Base-by-base conservation (phyloP, 2,329 filamentous ascomycete species). In the Meredithiella fracta region DNA sequence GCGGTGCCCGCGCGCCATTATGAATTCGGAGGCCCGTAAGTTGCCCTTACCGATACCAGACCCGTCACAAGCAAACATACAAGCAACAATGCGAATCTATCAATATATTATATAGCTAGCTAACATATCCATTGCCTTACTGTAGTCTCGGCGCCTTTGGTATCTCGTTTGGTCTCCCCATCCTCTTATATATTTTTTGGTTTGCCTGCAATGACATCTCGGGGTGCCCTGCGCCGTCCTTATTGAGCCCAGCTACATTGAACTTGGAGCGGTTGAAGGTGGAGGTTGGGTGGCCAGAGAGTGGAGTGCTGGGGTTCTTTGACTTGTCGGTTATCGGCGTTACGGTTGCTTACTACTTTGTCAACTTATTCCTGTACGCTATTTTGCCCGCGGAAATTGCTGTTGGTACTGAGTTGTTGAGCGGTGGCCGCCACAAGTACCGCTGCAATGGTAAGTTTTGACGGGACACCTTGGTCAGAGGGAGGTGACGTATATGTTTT, bases 171-270 rank as follows among this genome's bases (percentile, higher is more conserved):
- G 82, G 83, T 57, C 79, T 96, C 0, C 91, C 91, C 0, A 59
- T 89, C 44, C 75, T 90, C 61, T 78, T 88, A 62, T 94, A 92
- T 70, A 66, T 82, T 63, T 83, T 91, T 65, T 77, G 82, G 50
- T 94, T 96, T 65, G 73, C 84, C 63, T 96, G 91, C 76, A 97
- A 96, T 71, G 90, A 97, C 67, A 73, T 94, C 60, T 84, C 87
- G 7, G 91, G 92, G 58, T 97, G 92, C 66, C 92, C 91, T 50
- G 83, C 86, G 2, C 88, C 90, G 2, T 88, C 86, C 3, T 74
- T 91, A 7, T 76, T 94, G 38, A 75, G 77, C 62, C 89, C 86
- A 31, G 81, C 77, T 57, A 84, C 78, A 7, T 70, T 95, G 59
- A 81, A 81, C 44, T 71, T 89, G 51, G 78, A 83, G 20, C 77